phyloP scores from a whole-genome alignment of 163 green algal genomes.

The Scenedesmus sp. region DNA sequence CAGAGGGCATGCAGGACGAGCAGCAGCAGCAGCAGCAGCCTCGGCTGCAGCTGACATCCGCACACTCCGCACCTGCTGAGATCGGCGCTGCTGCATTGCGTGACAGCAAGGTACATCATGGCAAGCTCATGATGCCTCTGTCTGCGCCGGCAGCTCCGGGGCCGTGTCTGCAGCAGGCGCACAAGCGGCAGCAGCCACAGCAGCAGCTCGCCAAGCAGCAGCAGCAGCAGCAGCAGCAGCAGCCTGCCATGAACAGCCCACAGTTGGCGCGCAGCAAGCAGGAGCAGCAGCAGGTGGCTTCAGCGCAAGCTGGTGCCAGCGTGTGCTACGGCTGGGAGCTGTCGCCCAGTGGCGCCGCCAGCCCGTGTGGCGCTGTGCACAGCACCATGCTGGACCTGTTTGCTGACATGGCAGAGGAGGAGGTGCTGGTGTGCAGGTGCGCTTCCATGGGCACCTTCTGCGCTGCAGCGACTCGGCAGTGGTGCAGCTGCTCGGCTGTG shows the following conservation, averaged over 20 bases:
- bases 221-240: conserved; percentile 18
- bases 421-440: conserved; percentile 5
- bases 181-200: not conserved
- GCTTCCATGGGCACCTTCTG: not conserved
- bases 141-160: not conserved
- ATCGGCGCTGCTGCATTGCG: not conserved
- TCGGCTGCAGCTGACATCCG: not conserved
- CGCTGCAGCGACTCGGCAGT: not conserved
- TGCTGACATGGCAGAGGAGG: conserved; percentile 49
- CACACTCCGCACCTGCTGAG: conserved; percentile 27
- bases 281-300: not conserved
- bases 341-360: conserved; percentile 42
- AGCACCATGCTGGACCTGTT: conserved; percentile 49
- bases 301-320: not conserved
- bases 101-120: conserved; percentile 12
- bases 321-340: conserved; percentile 40
- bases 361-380: conserved; percentile 41
- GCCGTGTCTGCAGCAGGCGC: not conserved
- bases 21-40: conserved; percentile 2
- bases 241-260: not conserved
- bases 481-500: not conserved
- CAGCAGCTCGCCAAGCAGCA: not conserved
- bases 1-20: not conserved
- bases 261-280: not conserved
- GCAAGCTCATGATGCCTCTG: conserved; percentile 24